These are phyloP conservation scores for Stagonosporopsis vannaccii DNA, from an alignment of 2,329 filamentous ascomycete genomes.

Conservation along the genomic window DNA sequence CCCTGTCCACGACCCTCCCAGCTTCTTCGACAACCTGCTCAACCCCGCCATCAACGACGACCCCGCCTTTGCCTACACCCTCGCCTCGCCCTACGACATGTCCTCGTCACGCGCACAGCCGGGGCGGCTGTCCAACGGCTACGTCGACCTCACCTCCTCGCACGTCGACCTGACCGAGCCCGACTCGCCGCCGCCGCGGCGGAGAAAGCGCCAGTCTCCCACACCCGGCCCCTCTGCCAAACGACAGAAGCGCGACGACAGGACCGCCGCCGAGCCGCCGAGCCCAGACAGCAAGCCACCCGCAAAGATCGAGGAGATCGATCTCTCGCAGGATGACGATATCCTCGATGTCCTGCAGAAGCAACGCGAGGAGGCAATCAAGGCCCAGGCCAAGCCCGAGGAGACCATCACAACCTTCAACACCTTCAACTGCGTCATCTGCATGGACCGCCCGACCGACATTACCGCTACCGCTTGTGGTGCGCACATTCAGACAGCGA, in stretches of 20 bases:
- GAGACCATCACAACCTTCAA: constrained; percentile 53
- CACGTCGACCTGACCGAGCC: constrained; percentile 20
- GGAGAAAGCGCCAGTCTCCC: constrained; percentile 31
- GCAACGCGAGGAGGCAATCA: constrained; percentile 61
- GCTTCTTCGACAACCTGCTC: constrained; percentile 18
- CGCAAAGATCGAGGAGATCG: constrained; percentile 56
- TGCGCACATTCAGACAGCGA: constrained; percentile 49
- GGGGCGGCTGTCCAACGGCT: constrained; percentile 43
- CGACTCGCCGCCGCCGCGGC: constrained; percentile 28
- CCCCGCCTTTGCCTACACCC: constrained; percentile 12
- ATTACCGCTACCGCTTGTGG: constrained; percentile 67
- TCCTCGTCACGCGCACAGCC: constrained; percentile 24
- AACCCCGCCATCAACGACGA: constrained; percentile 10
- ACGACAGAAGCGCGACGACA: constrained; percentile 36
- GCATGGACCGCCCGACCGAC: constrained; percentile 67
- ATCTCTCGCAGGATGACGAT: constrained; percentile 55
- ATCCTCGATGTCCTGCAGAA: constrained; percentile 59
- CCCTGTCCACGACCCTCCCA: neutral
- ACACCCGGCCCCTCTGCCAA: constrained; percentile 43
- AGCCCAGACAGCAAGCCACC: constrained; percentile 8
- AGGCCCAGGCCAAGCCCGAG: constrained; percentile 51
- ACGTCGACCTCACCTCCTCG: constrained; percentile 45
- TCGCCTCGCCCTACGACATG: constrained; percentile 26
- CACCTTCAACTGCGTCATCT: constrained; percentile 66
- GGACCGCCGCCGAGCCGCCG: constrained; percentile 5